A percentile compares a stretch with the other conserved stretches of the same genome.
Evolutionary conservation across 768 basidiomycete genomes (phyloP).

Genomic region (Peribolospora baueri): DNA sequence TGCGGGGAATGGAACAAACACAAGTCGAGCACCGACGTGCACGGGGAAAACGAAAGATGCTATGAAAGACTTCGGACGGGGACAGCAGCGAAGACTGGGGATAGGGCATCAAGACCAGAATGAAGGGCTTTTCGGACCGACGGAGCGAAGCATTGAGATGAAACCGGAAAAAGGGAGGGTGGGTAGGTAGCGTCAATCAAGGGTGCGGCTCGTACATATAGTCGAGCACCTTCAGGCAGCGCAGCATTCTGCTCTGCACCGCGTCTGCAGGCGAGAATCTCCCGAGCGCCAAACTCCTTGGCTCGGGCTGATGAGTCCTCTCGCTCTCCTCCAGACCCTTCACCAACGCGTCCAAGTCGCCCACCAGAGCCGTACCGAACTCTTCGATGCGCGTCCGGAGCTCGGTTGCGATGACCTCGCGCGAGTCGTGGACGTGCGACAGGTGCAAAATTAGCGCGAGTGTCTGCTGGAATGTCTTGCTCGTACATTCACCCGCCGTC

Average conservation of each 20-base stretch:
- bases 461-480: conserved; percentile 83
- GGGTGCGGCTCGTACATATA: conserved; percentile 37
- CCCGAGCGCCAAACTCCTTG: conserved; percentile 34
- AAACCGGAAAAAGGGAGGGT: too few relatives aligned
- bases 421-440: conserved; percentile 63
- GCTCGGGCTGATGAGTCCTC: background rate
- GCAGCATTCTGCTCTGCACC: conserved; percentile 79
- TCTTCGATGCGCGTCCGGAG: conserved; percentile 64
- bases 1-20: too few relatives aligned
- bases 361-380: conserved; percentile 47
- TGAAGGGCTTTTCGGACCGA: too few relatives aligned
- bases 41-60: too few relatives aligned
- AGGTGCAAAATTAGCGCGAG: conserved; percentile 77
- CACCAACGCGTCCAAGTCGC: conserved; percentile 54
- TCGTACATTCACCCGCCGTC: conserved; percentile 90
- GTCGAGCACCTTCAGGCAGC: conserved; percentile 90
- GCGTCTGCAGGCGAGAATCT: conserved; percentile 88
- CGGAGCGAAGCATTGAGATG: too few relatives aligned
- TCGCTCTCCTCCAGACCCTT: conserved; percentile 29
- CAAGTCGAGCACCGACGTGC: too few relatives aligned
- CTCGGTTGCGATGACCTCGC: conserved; percentile 72
- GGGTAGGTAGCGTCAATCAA: too few relatives aligned
- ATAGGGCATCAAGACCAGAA: too few relatives aligned
- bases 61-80: too few relatives aligned
- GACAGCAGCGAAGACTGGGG: too few relatives aligned